Evolutionary conservation across 163 green algal genomes (phyloP).

Genomic region (Picocystis sp.): DNA sequence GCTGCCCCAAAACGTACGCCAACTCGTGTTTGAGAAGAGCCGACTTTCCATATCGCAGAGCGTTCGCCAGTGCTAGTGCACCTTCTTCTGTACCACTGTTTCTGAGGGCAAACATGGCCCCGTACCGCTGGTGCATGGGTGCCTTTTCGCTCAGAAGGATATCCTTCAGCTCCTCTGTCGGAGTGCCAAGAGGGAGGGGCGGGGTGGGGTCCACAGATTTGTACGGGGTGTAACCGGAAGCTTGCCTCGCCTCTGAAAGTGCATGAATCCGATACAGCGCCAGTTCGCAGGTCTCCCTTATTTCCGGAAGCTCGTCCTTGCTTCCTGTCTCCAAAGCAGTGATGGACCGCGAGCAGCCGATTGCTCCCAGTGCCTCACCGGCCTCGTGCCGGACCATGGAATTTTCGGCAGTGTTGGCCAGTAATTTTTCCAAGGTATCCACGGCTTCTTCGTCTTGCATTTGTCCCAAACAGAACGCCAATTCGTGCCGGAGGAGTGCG

Average conservation of each 20-base stretch:
- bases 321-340: conserved; percentile 31
- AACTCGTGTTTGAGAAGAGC: conserved; percentile 98
- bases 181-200: conserved; percentile 34
- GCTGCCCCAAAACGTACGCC: conserved; percentile 93
- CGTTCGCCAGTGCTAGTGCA: conserved; percentile 45
- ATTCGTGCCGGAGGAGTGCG: conserved; percentile 50
- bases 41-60: conserved; percentile 26
- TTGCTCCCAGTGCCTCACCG: conserved; percentile 28
- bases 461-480: conserved; percentile 80
- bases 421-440: conserved; percentile 30
- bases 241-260: conserved; percentile 13
- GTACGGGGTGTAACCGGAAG: conserved; percentile 27
- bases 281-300: conserved; percentile 79
- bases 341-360: conserved; percentile 11
- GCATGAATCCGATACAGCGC: conserved; percentile 62
- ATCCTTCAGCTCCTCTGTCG: conserved; percentile 30
- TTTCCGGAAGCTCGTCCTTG: conserved; percentile 31
- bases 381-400: conserved; percentile 80
- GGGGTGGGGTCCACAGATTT: conserved; percentile 70
- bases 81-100: conserved; percentile 64
- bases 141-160: conserved; percentile 46
- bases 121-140: conserved; percentile 57
- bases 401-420: conserved; percentile 30
- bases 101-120: conserved; percentile 86
- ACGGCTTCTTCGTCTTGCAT: conserved; percentile 56